phyloP scores from a whole-genome alignment of 2,329 filamentous ascomycete species.

The Boeremia exigua region DNA sequence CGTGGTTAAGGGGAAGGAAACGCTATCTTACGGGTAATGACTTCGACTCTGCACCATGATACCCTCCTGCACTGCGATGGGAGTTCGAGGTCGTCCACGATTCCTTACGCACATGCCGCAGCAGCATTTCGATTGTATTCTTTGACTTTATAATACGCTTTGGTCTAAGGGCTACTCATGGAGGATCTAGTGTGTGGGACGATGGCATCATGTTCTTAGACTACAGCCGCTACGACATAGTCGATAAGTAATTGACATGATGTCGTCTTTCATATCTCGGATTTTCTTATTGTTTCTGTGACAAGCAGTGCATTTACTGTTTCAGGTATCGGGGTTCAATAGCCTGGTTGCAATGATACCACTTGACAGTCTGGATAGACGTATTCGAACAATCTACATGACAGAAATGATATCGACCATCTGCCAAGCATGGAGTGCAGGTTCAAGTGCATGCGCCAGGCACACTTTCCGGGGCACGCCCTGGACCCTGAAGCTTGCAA shows the following conservation, averaged over 20 bases:
- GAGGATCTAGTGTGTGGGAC: slow-evolving; percentile 47
- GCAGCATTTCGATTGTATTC: slow-evolving; percentile 46
- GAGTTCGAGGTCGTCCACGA: slow-evolving; percentile 35
- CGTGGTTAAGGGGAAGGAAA: slow-evolving; percentile 25
- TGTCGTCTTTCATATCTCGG: slow-evolving; percentile 30
- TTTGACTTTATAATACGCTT: slow-evolving; percentile 43
- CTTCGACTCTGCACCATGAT: slow-evolving; percentile 42
- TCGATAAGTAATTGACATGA: slow-evolving; percentile 42
- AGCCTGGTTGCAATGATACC: slow-evolving; percentile 7
- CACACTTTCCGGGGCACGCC: slow-evolving; percentile 5
- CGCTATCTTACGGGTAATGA: slow-evolving; percentile 41
- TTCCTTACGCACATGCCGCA: slow-evolving; percentile 33
- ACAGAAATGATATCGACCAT: neutral
- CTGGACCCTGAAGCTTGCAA: slow-evolving; percentile 7
- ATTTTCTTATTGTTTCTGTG: slow-evolving; percentile 5
- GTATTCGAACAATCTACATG: neutral
- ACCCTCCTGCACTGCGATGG: slow-evolving; percentile 43
- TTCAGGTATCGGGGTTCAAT: slow-evolving; percentile 8
- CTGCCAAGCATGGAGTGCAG: neutral
- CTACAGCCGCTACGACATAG: slow-evolving; percentile 32
- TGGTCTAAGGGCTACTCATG: slow-evolving; percentile 39
- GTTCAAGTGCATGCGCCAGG: slow-evolving; percentile 5
- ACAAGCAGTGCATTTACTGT: slow-evolving; percentile 1
- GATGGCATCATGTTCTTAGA: slow-evolving; percentile 44
- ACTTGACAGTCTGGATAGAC: slow-evolving; percentile 3